A percentile compares a stretch with the other conserved stretches of the same genome.
Conservation (phyloP, 2,329 filamentous ascomycete species). For the Nannizziopsis barbatae region DNA sequence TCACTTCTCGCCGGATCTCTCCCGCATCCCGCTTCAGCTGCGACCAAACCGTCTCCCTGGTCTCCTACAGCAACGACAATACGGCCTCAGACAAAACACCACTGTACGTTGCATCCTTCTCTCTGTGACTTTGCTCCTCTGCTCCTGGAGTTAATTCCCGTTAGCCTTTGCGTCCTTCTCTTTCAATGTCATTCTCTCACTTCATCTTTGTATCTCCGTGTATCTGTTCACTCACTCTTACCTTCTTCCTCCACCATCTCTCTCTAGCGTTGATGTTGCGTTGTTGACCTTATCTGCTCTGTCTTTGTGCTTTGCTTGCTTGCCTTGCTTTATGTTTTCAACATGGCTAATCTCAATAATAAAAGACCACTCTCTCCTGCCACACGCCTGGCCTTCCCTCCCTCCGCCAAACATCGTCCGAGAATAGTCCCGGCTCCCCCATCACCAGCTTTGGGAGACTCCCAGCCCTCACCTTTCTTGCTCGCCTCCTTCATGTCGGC, state of each 20-base stretch:
- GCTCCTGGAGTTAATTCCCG: not conserved
- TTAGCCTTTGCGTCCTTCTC: too few species aligned
- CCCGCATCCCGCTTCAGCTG: not conserved
- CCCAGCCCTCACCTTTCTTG: not conserved
- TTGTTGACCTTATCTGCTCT: too few species aligned
- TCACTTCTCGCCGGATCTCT: not conserved
- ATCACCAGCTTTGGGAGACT: not conserved
- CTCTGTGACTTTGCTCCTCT: not conserved
- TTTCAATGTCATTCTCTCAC: not conserved
- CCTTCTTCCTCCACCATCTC: not conserved
- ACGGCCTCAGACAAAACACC: not conserved
- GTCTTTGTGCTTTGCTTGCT: not conserved
- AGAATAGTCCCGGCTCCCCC: not conserved
- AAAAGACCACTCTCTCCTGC: slow-evolving; percentile 9
- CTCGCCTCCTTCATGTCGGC: slow-evolving; percentile 6
- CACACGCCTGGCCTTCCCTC: not conserved
- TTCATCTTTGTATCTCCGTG: slow-evolving; percentile 16
- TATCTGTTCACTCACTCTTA: slow-evolving; percentile 17
- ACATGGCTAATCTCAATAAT: slow-evolving; percentile 4
- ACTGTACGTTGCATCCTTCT: slow-evolving; percentile 4
- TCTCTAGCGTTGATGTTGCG: not conserved
- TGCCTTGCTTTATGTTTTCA: not conserved
- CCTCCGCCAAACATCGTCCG: not conserved
- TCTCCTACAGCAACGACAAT: not conserved
- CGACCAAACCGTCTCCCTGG: not conserved